Evolutionary conservation across 2,329 filamentous ascomycete species (phyloP), one percentile per base, ranked within the genome.

Genomic region (Diaporthe ilicicola): DNA sequence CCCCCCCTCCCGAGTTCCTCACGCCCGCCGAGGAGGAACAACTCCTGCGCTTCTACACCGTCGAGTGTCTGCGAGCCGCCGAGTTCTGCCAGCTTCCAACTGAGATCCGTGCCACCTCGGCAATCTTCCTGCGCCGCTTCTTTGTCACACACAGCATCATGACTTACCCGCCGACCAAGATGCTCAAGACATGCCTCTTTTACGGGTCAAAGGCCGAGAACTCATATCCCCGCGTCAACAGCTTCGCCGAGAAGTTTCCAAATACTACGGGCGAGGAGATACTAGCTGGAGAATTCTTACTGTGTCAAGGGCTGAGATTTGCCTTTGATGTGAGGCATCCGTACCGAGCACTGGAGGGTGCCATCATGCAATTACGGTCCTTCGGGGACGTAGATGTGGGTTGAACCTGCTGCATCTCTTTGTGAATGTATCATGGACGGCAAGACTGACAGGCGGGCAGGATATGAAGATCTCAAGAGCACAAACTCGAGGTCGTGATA

Each of bases 61-160:
- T 87, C 64, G 87, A 90, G 76, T 84, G 89, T 3, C 83, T 90
- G 53, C 85, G 87, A 44, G 88, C 88, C 3, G 87, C 86, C 24
- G 82, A 85, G 66, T 88, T 88, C 75, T 86, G 84, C 75, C 82
- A 86, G 42, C 78, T 87, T 51, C 83, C 84, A 7, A 86, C 85
- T 74, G 84, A 86, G 70, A 86, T 87, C 71, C 84, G 86, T 70
- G 91, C 92, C 32, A 97, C 95, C 8, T 94, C 94, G 4, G 93
- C 95, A 73, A 91, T 97, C 78, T 98, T 97, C 80, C 88, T 99
- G 72, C 93, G 94, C 69, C 93, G 96, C 70, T 98, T 99, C 87
- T 99, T 98, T 84, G 88, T 97, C 46, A 95, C 93, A 78, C 97
- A 98, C 82, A 97, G 93, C 50, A 90, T 95, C 77, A 97, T 98